phyloP scores from a whole-genome alignment of 148 eudicot genomes.

The Fagopyrum tataricum region DNA sequence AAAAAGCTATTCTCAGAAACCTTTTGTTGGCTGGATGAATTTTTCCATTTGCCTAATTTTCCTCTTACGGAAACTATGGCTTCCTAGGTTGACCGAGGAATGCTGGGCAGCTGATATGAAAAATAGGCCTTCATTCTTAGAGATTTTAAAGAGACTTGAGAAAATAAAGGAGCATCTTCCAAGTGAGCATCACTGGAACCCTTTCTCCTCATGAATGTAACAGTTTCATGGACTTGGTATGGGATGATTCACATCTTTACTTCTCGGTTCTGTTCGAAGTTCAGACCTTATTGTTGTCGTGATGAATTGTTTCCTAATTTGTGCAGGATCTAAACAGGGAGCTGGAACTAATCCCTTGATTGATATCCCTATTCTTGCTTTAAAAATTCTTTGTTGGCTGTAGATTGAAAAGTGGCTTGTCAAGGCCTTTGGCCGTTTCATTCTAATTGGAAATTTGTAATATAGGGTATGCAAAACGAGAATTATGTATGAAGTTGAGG shows the following conservation, averaged over 20 bases:
- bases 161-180: slow-evolving; percentile 55
- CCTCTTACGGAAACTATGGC: neutral
- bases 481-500: no score
- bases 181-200: slow-evolving; percentile 65
- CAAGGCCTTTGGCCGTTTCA: neutral
- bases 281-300: neutral
- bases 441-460: neutral
- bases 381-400: neutral
- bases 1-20: no score
- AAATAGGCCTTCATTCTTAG: slow-evolving; percentile 77
- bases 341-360: neutral
- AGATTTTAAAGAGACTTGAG: slow-evolving; percentile 78
- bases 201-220: slow-evolving; percentile 43
- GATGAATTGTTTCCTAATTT: neutral
- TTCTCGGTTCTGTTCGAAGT: neutral
- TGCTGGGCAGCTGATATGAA: slow-evolving; percentile 87
- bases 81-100: slow-evolving; percentile 42
- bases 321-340: neutral
- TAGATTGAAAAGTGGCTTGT: neutral
- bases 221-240: neutral
- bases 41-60: neutral
- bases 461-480: no score
- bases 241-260: neutral
- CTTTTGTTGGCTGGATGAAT: no score
- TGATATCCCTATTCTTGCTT: neutral